Base-by-base conservation (phyloP, 2,329 filamentous ascomycete species). In the Penicillium paneum region DNA sequence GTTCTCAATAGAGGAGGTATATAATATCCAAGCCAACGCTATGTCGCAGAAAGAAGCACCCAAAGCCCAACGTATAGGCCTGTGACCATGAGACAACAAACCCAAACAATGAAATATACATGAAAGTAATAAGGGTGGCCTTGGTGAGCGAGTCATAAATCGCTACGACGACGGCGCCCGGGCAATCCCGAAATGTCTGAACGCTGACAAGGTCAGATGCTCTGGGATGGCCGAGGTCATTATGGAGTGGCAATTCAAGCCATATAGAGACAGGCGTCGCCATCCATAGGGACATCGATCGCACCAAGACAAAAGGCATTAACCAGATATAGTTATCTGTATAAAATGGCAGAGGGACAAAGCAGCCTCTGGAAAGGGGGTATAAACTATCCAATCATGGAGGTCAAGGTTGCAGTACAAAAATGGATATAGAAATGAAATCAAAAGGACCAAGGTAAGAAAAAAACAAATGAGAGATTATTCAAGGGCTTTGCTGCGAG, bases 401-500 rank as follows among this genome's bases (percentile, higher is more conserved):
- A 39, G 40, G 49, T 43, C 46, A 51, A 55, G 36, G 46, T 50
- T 38, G 42, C 39, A 46, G 58, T 49, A 51, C 46, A 49, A 50
- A 54, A 40, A 39, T 44, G 55, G 35, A 59, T 45, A 48, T 45
- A 38, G 12, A 13, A 26, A 36, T 48, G 45, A 10, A 51, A 62
- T 39, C 43, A 55, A 48, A 48, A 35, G 11, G n/a, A 40, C 12
- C 1, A 54, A 51, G 41, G 45, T 56, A 32, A 15, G 13, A 15
- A 15, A 32, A 13, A 15, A 32, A 34, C 1, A 32, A 35, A 38
- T 12, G 47, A 36, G 31, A 29, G 32, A 45, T 68, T 55, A 76
- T 60, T 76, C 76, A 49, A 80, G 66, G 28, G 64, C 63, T 53
- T 74, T 77, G 64, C 78, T 80, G 47, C 75, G 70, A 39, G 65